Evolutionary conservation across 1,284 basidiomycete genomes (phyloP), one percentile per base, ranked within the genome.

Genomic region (Heterobasidion occidentale): DNA sequence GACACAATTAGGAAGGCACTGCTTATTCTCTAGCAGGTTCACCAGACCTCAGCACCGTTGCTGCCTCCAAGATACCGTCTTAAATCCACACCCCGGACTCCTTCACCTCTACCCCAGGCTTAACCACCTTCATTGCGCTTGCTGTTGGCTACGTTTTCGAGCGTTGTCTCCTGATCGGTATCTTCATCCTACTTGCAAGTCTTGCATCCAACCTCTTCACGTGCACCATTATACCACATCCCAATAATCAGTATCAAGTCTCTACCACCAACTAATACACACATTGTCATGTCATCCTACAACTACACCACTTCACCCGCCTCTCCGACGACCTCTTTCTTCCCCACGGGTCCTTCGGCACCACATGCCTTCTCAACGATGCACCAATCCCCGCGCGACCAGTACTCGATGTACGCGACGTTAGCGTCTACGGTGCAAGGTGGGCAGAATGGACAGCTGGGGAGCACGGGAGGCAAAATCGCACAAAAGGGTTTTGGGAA

Each of bases 331-430:
- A 45, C 59, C 27, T 62, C 66, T 58, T 71, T 73, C 68, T 74
- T 74, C 70, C 70, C 72, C 17, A 65, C 61, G 8, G 68, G 65
- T 5, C 71, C 72, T 52, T 61, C 69, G 44, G 65, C 68, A 9
- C 70, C 73, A 20, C 82, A 87, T 62, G 82, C 84, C 14, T 88
- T 89, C 71, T 67, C 77, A 35, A 66, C 75, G 48, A 78, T 88
- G 63, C 78, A 84, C 66, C 79, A 82, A 68, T 79, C 82, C 59
- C 87, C 86, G 54, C 81, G 87, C 58, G 82, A 85, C 63, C 66
- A 74, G 17, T 82, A 88, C 65, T 69, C 72, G 59, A 84, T 86
- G 80, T 88, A 82, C 70, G 76, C 84, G 45, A 73, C 80, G 14
- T 75, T 86, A 11, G 27, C 12, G 38, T 42, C 38, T 7, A n/a